Evolutionary conservation across 208 protist species (phyloP).

Genomic region (Wallacemonas collosoma): DNA sequence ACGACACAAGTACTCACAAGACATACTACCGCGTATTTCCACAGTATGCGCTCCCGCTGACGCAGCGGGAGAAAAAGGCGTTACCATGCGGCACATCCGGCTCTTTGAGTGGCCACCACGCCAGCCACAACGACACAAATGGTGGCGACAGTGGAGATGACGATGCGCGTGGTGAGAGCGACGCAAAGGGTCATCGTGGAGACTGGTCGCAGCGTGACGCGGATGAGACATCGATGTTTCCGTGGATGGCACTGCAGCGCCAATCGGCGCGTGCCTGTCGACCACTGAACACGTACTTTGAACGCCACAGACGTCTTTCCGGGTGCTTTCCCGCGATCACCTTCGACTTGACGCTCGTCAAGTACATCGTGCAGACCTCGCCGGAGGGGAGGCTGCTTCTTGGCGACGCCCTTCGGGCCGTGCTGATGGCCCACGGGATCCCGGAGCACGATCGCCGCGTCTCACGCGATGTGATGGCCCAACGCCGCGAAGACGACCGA

Average conservation of each 20-base stretch:
- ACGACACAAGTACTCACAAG: slow-evolving; percentile 21
- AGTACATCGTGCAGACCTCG: slow-evolving; percentile 49
- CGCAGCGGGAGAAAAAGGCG: slow-evolving; percentile 35
- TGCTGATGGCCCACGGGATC: slow-evolving; percentile 52
- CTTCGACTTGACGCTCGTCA: slow-evolving; percentile 56
- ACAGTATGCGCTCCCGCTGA: slow-evolving; percentile 41
- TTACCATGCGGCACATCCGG: background rate
- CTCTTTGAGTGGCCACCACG: background rate
- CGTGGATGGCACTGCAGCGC: slow-evolving; percentile 13
- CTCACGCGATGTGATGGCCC: background rate
- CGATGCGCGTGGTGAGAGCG: too few species aligned
- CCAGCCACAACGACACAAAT: background rate
- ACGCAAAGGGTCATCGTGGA: too few species aligned
- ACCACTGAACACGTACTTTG: slow-evolving; percentile 66
- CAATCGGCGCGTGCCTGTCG: slow-evolving; percentile 16
- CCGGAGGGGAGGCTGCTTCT: slow-evolving; percentile 65
- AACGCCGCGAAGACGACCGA: slow-evolving; percentile 26
- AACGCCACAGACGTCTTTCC: slow-evolving; percentile 32
- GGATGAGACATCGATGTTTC: background rate
- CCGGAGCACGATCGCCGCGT: background rate
- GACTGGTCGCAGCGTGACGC: background rate
- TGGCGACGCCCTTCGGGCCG: slow-evolving; percentile 67
- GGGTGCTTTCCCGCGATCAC: slow-evolving; percentile 29
- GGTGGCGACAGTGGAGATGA: background rate
- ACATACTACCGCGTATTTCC: slow-evolving; percentile 46